These are phyloP conservation scores for Corylus heterophylla DNA, from an alignment of 306 rosid species.

Conservation along the genomic window DNA sequence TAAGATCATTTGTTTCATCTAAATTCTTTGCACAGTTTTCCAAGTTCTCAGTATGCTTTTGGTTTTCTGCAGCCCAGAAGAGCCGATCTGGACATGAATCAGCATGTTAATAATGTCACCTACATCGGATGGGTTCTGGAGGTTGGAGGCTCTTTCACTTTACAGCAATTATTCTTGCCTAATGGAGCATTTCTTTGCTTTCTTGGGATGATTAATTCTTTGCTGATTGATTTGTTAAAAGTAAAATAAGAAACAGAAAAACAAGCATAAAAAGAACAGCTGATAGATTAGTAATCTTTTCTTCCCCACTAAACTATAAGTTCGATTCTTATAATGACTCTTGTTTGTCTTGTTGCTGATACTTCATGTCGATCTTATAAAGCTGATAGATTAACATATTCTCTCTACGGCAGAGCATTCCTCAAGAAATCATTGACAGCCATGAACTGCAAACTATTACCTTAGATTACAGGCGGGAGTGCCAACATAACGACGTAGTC, in stretches of 20 bases:
- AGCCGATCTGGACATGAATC: slow-evolving; percentile 96
- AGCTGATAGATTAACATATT: slow-evolving; percentile 16
- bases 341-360: neutral
- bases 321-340: neutral
- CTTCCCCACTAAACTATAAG: no score
- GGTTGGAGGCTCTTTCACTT: slow-evolving; percentile 37
- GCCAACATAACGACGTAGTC: slow-evolving; percentile 74
- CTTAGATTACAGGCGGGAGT: slow-evolving; percentile 92
- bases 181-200: neutral
- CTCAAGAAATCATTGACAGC: slow-evolving; percentile 85
- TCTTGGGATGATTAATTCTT: neutral
- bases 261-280: neutral
- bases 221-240: neutral
- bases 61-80: slow-evolving; percentile 74
- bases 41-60: slow-evolving; percentile 38
- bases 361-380: neutral
- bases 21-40: slow-evolving; percentile 21
- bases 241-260: neutral
- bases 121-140: slow-evolving; percentile 97
- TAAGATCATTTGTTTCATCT: slow-evolving; percentile 39
- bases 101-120: slow-evolving; percentile 88
- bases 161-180: neutral
- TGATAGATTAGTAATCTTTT: neutral
- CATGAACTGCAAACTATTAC: slow-evolving; percentile 84
- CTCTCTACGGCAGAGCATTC: slow-evolving; percentile 66